Evolutionary conservation across 2,329 filamentous ascomycete genomes (phyloP), one percentile per base, ranked within the genome.

Genomic region (Penicillium concentricum): DNA sequence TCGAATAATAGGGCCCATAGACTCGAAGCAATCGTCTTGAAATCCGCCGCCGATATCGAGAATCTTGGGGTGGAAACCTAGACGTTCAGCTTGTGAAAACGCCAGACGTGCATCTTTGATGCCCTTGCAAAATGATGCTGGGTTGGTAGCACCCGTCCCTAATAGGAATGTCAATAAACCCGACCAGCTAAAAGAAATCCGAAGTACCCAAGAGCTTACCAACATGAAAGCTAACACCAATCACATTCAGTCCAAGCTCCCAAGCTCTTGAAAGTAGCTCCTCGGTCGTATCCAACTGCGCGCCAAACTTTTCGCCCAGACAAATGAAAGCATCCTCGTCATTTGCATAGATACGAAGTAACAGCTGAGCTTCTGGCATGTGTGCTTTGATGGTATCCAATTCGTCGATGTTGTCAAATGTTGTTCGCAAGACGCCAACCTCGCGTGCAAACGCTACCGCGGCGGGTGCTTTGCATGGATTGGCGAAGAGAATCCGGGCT

Each of bases 181-280:
- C 26, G 16, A 24, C 6, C 16, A 28, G n/a, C 5, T 15, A 53
- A 18, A 13, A 5, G 12, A 7, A n/a, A 13, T 8, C 4, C 9
- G 20, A 47, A n/a, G 15, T 24, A n/a, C 9, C 9, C 15, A 8
- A n/a, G 20, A n/a, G 44, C 47, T 22, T 54, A 65, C 69, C 69
- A 30, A 72, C 61, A 55, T 71, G 69, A 24, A 72, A 72, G 32
- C 67, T 68, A n/a, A 72, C 61, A 0, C 69, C 69, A 9, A 64
- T 51, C 7, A 72, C 52, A 20, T 64, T 54, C 34, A 71, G 39
- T 8, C 48, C 58, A 8, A 70, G 52, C 13, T 66, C 59, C 59
- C 48, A 56, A 13, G 69, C 68, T 18, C 62, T 54, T 10, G 42
- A 9, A 2, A 71, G 53, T 5, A 72, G 47, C 8, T 38, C 32